Evolutionary conservation across 1,284 basidiomycete species (phyloP).

Genomic region (Naganishia sp.): DNA sequence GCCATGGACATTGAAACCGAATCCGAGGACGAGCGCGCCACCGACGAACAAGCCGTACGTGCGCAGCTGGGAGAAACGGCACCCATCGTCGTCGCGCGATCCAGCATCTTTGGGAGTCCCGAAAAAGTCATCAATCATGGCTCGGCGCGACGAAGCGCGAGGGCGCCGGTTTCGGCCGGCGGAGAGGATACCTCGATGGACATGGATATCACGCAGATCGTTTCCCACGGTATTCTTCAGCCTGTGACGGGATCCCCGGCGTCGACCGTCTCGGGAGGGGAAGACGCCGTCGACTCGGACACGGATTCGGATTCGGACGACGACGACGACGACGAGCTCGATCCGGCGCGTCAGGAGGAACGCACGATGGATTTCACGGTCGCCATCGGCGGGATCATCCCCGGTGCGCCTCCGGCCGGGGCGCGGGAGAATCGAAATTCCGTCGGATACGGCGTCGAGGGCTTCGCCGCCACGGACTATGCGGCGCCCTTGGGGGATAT

Average conservation of each 20-base stretch:
- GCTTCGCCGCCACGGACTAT: conserved; percentile 17
- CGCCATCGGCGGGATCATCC: conserved; percentile 52
- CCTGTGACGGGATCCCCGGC: conserved; percentile 31
- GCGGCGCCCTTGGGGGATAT: conserved; percentile 11
- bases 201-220: conserved; percentile 51
- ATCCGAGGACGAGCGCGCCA: conserved; percentile 38
- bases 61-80: conserved; percentile 7
- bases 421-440: conserved; percentile 44
- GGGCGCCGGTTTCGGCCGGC: neutral
- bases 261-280: conserved; percentile 28
- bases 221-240: conserved; percentile 44
- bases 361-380: conserved; percentile 56
- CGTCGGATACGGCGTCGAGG: conserved; percentile 50
- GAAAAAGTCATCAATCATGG: conserved; percentile 22
- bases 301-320: conserved; percentile 39
- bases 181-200: conserved; percentile 44
- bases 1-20: conserved; percentile 60
- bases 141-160: conserved; percentile 13
- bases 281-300: conserved; percentile 33
- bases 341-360: conserved; percentile 45
- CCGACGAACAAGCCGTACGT: conserved; percentile 15
- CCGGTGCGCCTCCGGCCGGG: conserved; percentile 44
- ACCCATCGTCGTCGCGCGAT: neutral
- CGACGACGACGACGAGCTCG: conserved; percentile 31
- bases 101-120: conserved; percentile 24